Evolutionary conservation across 1,139 yeast genomes (phyloP), one percentile per base, ranked within the genome.

Genomic region (Saccharomyces hybrid): DNA sequence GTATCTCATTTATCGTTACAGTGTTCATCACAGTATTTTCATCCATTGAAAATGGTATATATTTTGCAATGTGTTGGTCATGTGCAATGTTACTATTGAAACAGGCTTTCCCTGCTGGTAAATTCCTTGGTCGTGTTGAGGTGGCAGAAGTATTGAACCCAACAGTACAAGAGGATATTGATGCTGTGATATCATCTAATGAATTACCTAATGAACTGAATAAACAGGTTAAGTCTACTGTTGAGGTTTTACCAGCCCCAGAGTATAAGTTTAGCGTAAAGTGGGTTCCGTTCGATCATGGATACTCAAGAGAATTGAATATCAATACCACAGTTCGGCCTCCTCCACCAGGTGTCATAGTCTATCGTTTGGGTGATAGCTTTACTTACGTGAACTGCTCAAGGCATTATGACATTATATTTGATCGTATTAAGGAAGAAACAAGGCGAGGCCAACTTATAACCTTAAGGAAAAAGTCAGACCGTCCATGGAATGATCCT

Each of bases 281-380:
- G 65, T 90, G 97, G 97, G 90, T 90, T 46, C 96, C 97, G 31
- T 73, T 86, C 54, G 74, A 79, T 50, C 78, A 81, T 56, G 73
- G 74, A 31, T 68, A 67, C 56, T 60, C 65, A 2, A 62, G 62
- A 48, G 76, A 77, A 61, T 68, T 88, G 58, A 88, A 90, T 68
- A 73, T 78, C 3, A 79, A 78, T 28, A 72, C 89, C 30, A 68
- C 73, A 2, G 81, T 91, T 8, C 70, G 70, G 32, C 86, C 90
- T 2, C 96, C 98, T 23, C 97, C 97, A 34, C 90, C 93, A 1
- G 97, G 97, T 26, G 91, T 90, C 14, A 65, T 90, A 57, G 96
- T 90, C 3, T 90, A 86, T 75, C 80, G 95, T 64, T 88, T 95
- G 50, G 75, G 83, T 44, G 97, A 90, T 65, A 76, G 90, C 8